Conservation (phyloP, 306 rosid species). For the Begonia loranthoides region DNA sequence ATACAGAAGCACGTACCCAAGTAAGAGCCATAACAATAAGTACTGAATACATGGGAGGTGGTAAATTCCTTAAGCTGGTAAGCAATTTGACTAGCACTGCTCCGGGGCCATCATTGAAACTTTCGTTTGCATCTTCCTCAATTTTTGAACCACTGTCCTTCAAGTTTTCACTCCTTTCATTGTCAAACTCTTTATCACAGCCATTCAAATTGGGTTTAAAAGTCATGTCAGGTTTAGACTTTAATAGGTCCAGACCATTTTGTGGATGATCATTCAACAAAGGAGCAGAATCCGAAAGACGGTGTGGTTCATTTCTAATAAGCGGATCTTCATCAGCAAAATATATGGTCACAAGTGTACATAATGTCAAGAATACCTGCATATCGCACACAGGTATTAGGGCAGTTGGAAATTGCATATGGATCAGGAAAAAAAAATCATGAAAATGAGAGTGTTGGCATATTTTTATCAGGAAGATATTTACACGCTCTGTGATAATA, state of each 20-base stretch:
- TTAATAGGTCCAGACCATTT: slow-evolving; percentile 33
- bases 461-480: too few relatives aligned
- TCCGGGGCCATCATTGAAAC: slow-evolving; percentile 70
- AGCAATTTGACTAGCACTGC: slow-evolving; percentile 82
- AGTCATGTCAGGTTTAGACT: slow-evolving; percentile 25
- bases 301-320: slow-evolving; percentile 31
- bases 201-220: slow-evolving; percentile 17
- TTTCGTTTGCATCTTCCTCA: slow-evolving; percentile 41
- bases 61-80: slow-evolving; percentile 92
- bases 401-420: slow-evolving; percentile 7
- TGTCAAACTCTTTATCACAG: slow-evolving; percentile 16
- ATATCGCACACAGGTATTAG: slow-evolving; percentile 12
- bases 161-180: slow-evolving; percentile 23
- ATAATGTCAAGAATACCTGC: slow-evolving; percentile 78
- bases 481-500: too few relatives aligned
- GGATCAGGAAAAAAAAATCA: too few relatives aligned
- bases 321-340: slow-evolving; percentile 94
- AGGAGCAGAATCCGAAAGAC: slow-evolving; percentile 67
- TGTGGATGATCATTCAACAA: slow-evolving; percentile 55
- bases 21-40: slow-evolving; percentile 94
- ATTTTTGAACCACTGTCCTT: slow-evolving; percentile 25
- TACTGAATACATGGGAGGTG: slow-evolving; percentile 96
- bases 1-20: slow-evolving; percentile 50
- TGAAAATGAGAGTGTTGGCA: too few relatives aligned
- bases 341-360: slow-evolving; percentile 74